Conservation (phyloP, 441 rosid species). For the Brassica hybrid region DNA sequence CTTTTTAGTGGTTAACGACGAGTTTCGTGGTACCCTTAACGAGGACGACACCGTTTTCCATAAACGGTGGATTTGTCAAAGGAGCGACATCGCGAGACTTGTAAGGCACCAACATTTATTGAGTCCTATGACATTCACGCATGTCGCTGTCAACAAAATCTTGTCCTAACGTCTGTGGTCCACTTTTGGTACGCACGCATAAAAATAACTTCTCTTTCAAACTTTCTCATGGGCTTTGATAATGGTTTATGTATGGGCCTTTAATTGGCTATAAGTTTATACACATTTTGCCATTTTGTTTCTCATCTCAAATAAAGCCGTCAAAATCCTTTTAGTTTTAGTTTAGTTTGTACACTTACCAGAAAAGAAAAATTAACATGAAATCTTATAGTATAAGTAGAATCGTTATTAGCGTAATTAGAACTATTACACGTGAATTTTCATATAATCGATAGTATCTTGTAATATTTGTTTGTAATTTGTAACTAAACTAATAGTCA, state of each 20-base stretch:
- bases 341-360: too few species aligned
- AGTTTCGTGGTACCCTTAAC: background rate
- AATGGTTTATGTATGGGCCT: background rate
- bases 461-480: too few species aligned
- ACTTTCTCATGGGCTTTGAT: background rate
- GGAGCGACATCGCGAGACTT: background rate
- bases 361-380: too few species aligned
- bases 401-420: background rate
- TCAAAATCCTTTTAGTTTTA: too few species aligned
- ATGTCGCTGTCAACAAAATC: background rate
- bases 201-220: background rate
- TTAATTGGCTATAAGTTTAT: background rate
- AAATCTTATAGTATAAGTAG: background rate
- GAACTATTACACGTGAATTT: too few species aligned
- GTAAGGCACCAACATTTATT: background rate
- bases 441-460: background rate
- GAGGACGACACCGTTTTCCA: background rate
- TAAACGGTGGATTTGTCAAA: background rate
- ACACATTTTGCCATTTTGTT: background rate
- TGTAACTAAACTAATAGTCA: background rate
- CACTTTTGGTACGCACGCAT: background rate
- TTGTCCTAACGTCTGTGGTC: background rate
- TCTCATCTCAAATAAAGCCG: background rate
- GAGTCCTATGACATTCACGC: background rate
- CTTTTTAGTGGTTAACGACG: background rate